phyloP scores from a whole-genome alignment of 768 basidiomycete species.

The Mrakia hoshinonis region DNA sequence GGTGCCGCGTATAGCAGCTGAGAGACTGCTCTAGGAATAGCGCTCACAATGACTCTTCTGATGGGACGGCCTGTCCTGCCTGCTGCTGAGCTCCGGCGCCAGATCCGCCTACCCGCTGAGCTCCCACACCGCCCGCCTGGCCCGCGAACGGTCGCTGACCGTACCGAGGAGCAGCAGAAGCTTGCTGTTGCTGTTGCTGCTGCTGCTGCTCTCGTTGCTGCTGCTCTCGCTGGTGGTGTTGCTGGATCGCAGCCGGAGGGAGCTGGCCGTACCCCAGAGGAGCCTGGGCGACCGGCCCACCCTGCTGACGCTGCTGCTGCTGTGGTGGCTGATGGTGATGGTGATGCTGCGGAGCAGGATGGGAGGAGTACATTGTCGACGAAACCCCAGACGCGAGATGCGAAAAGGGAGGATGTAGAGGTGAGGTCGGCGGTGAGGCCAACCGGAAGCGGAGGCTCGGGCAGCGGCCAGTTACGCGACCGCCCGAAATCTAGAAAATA shows the following conservation, averaged over 20 bases:
- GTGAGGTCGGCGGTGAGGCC: background rate
- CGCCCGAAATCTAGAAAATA: background rate
- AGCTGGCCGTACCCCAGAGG: background rate
- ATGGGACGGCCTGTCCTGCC: background rate
- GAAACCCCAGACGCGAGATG: too few species aligned
- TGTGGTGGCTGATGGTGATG: background rate
- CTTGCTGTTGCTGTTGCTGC: slow-evolving; percentile 11
- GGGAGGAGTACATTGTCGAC: too few species aligned
- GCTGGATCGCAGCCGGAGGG: slow-evolving; percentile 4
- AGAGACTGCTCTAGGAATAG: background rate
- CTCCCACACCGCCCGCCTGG: background rate
- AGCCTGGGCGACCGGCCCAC: background rate
- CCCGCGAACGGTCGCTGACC: background rate
- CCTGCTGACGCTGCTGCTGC: slow-evolving; percentile 1
- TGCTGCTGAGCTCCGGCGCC: slow-evolving; percentile 2
- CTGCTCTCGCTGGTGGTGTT: slow-evolving; percentile 1
- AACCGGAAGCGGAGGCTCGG: background rate
- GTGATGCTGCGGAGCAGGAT: background rate
- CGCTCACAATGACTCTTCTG: background rate
- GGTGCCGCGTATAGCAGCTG: background rate
- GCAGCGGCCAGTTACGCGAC: background rate
- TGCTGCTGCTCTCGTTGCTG: background rate
- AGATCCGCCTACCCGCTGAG: background rate
- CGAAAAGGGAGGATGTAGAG: background rate
- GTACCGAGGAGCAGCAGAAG: background rate